Base-by-base conservation (phyloP, 2,329 filamentous ascomycete species). In the Epicoccum sorghinum region DNA sequence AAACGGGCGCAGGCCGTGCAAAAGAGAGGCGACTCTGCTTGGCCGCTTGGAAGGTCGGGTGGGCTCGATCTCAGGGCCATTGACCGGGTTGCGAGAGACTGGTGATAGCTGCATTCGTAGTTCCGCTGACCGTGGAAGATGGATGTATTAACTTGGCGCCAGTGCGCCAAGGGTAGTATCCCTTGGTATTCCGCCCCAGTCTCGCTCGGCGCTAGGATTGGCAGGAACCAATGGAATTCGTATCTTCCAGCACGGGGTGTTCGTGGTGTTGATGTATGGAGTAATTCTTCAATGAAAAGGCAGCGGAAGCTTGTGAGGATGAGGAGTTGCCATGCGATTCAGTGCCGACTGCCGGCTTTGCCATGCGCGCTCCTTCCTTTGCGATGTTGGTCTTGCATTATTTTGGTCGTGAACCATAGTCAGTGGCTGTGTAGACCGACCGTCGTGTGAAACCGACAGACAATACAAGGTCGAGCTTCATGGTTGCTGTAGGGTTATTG, bases 301-400 rank as follows among this genome's bases (percentile, higher is more conserved):
- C 4, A 46, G 52, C 47, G 54, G 48, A 56, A 57, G 49, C 13
- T 14, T 40, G 14, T 29, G 4, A 14, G 30, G 36, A 44, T 43
- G 32, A 58, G 50, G 52, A 41, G 35, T 30, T 10, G 48, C 52
- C 27, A 32, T 40, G 43, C 38, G 25, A 29, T 38, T 14, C 14
- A 25, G 36, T 61, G 56, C 61, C 60, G 60, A 55, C n/a, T 56
- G 49, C 60, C 62, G 58, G 56, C 55, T 60, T 61, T 56, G 44
- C 55, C 41, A 44, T 57, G 40, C 24, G 12, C 14, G 14, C 25
- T 23, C 10, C 40, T 12, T 30, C 33, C 39, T 48, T 30, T 30
- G 18, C 27, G n/a, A 25, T 50, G 48, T 5, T 32, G 18, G 30
- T 25, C 14, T 37, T 37, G 36, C 33, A 30, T 7, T 25, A 9